Conservation (phyloP, 2,329 filamentous ascomycete genomes). For the Blastomyces emzantsi region DNA sequence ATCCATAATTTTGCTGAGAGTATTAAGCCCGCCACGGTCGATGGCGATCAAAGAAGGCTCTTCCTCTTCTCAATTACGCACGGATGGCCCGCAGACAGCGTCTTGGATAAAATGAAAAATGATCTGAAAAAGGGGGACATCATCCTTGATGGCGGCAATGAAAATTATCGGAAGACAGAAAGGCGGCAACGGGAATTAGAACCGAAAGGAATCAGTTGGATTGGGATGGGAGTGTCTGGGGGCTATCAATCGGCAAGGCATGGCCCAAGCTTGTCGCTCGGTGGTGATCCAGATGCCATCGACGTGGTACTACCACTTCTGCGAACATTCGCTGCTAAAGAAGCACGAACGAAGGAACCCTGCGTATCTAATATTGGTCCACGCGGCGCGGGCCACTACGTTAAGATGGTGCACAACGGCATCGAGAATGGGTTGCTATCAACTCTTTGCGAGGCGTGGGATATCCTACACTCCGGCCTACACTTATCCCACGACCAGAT, state of each 20-base stretch:
- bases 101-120: conserved; percentile 35
- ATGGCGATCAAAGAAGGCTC: conserved; percentile 20
- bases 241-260: conserved; percentile 59
- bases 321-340: conserved; percentile 53
- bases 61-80: conserved; percentile 37
- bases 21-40: conserved; percentile 19
- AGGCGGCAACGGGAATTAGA: conserved; percentile 50
- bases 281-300: conserved; percentile 50
- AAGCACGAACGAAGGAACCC: conserved; percentile 45
- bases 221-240: conserved; percentile 60
- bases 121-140: conserved; percentile 53
- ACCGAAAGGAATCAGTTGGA: conserved; percentile 52
- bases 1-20: conserved; percentile 30
- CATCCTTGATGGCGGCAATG: conserved; percentile 60
- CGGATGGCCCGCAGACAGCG: conserved; percentile 31
- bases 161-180: conserved; percentile 58
- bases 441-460: conserved; percentile 56
- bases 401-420: conserved; percentile 69
- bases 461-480: conserved; percentile 51
- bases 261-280: conserved; percentile 59
- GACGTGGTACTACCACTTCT: conserved; percentile 54
- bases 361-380: conserved; percentile 55
- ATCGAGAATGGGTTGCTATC: conserved; percentile 65
- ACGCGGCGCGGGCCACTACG: conserved; percentile 58
- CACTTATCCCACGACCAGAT: conserved; percentile 53